Conservation (phyloP, 2,329 filamentous ascomycete genomes). For the Fusarium sp. region DNA sequence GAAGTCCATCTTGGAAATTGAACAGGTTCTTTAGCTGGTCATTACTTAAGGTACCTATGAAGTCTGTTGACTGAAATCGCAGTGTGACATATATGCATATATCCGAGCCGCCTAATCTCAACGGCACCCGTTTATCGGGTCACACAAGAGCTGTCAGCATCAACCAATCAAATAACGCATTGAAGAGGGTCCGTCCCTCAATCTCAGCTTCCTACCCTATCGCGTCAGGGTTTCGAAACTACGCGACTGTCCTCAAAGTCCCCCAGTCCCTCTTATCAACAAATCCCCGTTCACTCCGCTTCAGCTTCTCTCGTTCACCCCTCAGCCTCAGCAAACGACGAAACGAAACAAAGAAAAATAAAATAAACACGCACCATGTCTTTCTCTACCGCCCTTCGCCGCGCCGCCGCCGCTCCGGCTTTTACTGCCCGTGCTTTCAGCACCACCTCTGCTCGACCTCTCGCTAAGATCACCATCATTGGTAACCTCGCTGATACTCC, state of each 20-base stretch:
- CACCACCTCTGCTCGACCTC: slow-evolving; percentile 70
- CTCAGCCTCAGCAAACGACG: slow-evolving; percentile 1
- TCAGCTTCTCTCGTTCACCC: slow-evolving; percentile 7
- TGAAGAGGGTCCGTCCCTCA: slow-evolving; percentile 21
- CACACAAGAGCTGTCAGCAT: not conserved
- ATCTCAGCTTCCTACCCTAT: slow-evolving; percentile 33
- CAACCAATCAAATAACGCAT: slow-evolving; percentile 27
- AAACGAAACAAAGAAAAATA: slow-evolving; percentile 1
- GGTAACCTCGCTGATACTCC: slow-evolving; percentile 85
- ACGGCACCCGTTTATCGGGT: slow-evolving; percentile 26
- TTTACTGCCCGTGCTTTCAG: slow-evolving; percentile 77
- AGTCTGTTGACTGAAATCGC: not conserved
- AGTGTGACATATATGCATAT: slow-evolving; percentile 16
- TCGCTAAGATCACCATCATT: slow-evolving; percentile 87
- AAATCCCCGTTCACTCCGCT: slow-evolving; percentile 8
- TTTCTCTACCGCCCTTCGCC: slow-evolving; percentile 65
- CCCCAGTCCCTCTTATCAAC: slow-evolving; percentile 15
- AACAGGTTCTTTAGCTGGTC: not conserved
- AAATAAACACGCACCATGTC: slow-evolving; percentile 50
- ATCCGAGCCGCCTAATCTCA: slow-evolving; percentile 1
- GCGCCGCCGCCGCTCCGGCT: slow-evolving; percentile 60
- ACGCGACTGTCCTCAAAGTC: slow-evolving; percentile 34
- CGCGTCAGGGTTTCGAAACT: slow-evolving; percentile 29
- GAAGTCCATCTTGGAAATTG: not conserved
- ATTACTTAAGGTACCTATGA: not conserved